Evolutionary conservation across 1,139 yeast genomes (phyloP).

Genomic region (Suhomyces wounanorum): DNA sequence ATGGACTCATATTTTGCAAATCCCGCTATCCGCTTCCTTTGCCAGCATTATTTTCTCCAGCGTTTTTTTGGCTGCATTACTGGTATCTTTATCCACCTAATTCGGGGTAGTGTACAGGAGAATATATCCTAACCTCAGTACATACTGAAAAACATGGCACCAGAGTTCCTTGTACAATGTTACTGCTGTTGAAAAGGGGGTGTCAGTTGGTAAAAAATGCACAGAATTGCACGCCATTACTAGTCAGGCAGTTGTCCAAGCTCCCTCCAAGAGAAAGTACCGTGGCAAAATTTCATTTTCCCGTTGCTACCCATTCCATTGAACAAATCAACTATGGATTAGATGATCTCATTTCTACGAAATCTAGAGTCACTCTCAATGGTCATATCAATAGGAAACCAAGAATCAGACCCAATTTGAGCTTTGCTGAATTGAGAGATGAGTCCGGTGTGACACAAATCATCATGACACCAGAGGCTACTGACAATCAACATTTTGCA

Average conservation of each 20-base stretch:
- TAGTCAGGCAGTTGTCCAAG: not conserved
- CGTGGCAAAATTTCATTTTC: conserved; percentile 40
- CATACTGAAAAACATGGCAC: not conserved
- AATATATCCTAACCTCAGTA: not conserved
- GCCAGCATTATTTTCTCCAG: too few relatives aligned
- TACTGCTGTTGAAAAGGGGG: not conserved
- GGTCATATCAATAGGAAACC: conserved; percentile 88
- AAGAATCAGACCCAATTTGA: conserved; percentile 45
- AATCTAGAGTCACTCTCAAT: conserved; percentile 42
- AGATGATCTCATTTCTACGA: conserved; percentile 15
- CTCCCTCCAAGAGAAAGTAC: conserved; percentile 29
- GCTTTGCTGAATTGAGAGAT: conserved; percentile 77
- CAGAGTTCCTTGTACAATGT: not conserved
- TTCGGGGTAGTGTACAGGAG: not conserved
- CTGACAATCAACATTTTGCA: conserved; percentile 37
- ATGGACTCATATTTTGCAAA: too few relatives aligned
- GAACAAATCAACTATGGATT: conserved; percentile 17
- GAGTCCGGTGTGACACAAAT: conserved; percentile 68
- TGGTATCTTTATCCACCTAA: not conserved
- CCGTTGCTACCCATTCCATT: conserved; percentile 38
- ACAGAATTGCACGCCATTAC: not conserved
- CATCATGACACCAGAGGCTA: conserved; percentile 47
- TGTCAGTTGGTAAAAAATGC: not conserved
- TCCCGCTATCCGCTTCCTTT: too few relatives aligned
- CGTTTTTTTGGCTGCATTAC: not conserved